phyloP scores from a whole-genome alignment of 2,329 filamentous ascomycete species.

The Penicillium sp. region DNA sequence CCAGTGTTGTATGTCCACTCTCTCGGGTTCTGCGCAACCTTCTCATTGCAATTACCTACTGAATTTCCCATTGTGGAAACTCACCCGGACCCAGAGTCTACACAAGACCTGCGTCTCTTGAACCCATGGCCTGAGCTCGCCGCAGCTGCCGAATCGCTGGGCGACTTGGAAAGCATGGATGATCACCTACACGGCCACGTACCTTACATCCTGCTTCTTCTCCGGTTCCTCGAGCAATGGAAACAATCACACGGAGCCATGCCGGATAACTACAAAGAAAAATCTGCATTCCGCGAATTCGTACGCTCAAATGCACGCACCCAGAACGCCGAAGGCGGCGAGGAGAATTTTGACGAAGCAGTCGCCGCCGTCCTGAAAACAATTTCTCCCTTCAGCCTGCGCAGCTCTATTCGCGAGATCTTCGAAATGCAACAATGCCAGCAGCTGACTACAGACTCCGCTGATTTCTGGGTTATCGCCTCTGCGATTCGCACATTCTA shows the following conservation, averaged over 20 bases:
- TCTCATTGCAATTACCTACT: slow-evolving; percentile 75
- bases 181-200: slow-evolving; percentile 88
- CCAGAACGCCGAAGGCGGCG: slow-evolving; percentile 77
- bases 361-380: slow-evolving; percentile 83
- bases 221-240: slow-evolving; percentile 83
- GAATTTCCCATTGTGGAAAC: slow-evolving; percentile 93
- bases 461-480: slow-evolving; percentile 87
- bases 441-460: slow-evolving; percentile 47
- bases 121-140: slow-evolving; percentile 82
- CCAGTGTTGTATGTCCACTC: slow-evolving; percentile 83
- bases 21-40: slow-evolving; percentile 88
- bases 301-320: slow-evolving; percentile 69
- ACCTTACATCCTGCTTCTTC: slow-evolving; percentile 78
- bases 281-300: slow-evolving; percentile 74
- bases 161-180: slow-evolving; percentile 67
- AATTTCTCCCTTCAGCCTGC: slow-evolving; percentile 68
- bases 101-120: slow-evolving; percentile 79
- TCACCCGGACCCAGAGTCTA: slow-evolving; percentile 84
- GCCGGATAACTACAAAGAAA: slow-evolving; percentile 79
- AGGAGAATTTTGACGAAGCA: slow-evolving; percentile 97
- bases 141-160: slow-evolving; percentile 65
- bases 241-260: slow-evolving; percentile 67
- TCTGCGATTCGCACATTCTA: slow-evolving; percentile 78
- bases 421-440: slow-evolving; percentile 68
- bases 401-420: slow-evolving; percentile 71